Conservation (phyloP, 495 filamentous ascomycete genomes). For the Neurospora sp. region DNA sequence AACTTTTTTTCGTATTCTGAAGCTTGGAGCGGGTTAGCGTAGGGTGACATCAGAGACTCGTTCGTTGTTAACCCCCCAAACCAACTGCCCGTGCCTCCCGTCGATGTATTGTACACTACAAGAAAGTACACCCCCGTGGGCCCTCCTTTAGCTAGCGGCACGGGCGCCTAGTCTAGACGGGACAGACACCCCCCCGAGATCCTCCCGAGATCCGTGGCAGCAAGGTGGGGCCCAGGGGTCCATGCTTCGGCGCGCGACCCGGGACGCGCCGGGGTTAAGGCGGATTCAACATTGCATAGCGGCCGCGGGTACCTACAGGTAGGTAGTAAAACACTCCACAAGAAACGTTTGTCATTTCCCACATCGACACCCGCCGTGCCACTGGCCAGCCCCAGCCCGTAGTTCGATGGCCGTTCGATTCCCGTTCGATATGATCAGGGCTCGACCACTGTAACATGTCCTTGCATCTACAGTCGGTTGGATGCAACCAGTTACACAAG, state of each 20-base stretch:
- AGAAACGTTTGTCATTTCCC: background rate
- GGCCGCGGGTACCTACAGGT: background rate
- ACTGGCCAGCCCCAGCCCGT: background rate
- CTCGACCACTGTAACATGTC: background rate
- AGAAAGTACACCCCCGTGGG: background rate
- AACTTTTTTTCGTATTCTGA: background rate
- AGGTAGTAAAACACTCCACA: background rate
- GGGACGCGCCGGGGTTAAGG: background rate
- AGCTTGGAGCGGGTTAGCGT: background rate
- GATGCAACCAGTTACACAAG: background rate
- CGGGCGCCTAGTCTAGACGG: background rate
- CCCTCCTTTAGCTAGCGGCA: background rate
- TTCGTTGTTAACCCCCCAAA: background rate
- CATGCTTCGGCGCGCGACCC: background rate
- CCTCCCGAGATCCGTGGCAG: background rate
- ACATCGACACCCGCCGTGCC: background rate
- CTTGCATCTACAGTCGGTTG: background rate
- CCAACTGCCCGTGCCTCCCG: background rate
- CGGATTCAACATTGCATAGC: background rate
- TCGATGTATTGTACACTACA: background rate
- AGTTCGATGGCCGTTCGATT: background rate
- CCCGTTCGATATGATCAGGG: background rate
- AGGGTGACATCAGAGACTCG: background rate
- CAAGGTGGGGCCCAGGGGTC: background rate
- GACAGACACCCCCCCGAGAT: background rate